Evolutionary conservation across 2,329 filamentous ascomycete species (phyloP), one percentile per base, ranked within the genome.

Genomic region (Alternaria sp.): DNA sequence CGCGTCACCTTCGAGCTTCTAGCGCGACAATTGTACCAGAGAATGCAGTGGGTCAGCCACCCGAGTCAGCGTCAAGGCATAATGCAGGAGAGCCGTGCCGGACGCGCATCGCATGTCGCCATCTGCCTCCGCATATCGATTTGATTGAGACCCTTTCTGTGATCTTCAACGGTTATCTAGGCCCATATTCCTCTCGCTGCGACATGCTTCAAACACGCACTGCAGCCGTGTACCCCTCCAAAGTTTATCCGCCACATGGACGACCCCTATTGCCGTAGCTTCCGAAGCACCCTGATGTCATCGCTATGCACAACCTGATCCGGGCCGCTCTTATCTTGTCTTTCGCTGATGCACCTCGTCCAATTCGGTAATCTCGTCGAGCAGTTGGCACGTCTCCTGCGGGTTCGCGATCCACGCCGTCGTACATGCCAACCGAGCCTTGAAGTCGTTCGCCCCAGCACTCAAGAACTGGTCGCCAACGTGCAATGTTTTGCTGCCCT

Each of bases 351-450:
- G 78, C 64, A 80, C 73, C 67, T 78, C 77, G 58, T 81, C 79
- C 66, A 81, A 58, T 57, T 82, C 80, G 12, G 74, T 85, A 76
- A 97, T 83, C 83, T 98, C 96, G 74, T 97, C 93, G 64, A 99
- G 81, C 73, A 98, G 81, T 71, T 92, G 89, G 43, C 97, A 93
- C 28, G 96, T 99, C 85, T 99, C 96, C 1, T 87, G 85, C 0
- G 96, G 96, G 76, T 89, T 97, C 1, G 96, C 95, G 69, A 99
- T 97, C 96, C 96, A 99, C 1, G 95, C 94, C 21, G 96, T 98
- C 1, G 95, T 97, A 32, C 93, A 96, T 19, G 96, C 94, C 72
- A 93, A 88, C 28, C 95, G 86, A 8, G 95, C 96, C 83, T 97
- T 97, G 84, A 98, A 99, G 81, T 99, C 96, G 81, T 99, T 99